phyloP scores from a whole-genome alignment of 495 filamentous ascomycete genomes.

The Penicillium parvum region DNA sequence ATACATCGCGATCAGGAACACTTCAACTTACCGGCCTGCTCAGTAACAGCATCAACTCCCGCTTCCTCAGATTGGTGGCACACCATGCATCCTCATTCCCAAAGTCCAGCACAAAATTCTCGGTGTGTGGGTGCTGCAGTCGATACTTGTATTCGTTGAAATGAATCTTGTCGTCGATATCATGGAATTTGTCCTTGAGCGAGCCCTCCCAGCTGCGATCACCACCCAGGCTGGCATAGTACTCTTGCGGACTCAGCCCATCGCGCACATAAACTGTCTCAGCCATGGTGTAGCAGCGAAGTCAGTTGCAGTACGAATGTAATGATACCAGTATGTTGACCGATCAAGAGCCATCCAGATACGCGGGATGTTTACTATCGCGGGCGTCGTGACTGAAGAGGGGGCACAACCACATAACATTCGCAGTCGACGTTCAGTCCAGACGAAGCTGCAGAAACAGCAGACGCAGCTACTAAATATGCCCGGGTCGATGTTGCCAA shows the following conservation, averaged over 20 bases:
- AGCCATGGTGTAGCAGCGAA: slow-evolving; percentile 3
- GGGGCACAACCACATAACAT: not conserved
- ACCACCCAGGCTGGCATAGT: slow-evolving; percentile 32
- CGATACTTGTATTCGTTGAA: slow-evolving; percentile 38
- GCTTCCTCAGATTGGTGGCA: slow-evolving; percentile 51
- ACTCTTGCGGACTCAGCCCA: slow-evolving; percentile 27
- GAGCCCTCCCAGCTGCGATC: slow-evolving; percentile 10
- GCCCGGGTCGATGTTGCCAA: not conserved
- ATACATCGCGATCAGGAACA: not conserved
- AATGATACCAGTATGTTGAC: not conserved
- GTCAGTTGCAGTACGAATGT: not conserved
- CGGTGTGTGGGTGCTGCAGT: slow-evolving; percentile 37
- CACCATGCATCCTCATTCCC: slow-evolving; percentile 58
- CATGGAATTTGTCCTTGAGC: slow-evolving; percentile 36
- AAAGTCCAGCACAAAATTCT: slow-evolving; percentile 71
- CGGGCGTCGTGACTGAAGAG: not conserved
- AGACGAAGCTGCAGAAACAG: not conserved
- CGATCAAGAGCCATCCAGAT: not conserved
- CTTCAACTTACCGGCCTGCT: slow-evolving; percentile 26
- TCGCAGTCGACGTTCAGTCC: too few species aligned
- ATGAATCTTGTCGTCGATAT: slow-evolving; percentile 51
- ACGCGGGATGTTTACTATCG: not conserved
- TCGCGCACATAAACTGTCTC: slow-evolving; percentile 8
- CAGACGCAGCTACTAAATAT: not conserved
- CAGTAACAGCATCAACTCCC: slow-evolving; percentile 40